These are phyloP conservation scores for Neurospora intermedia DNA, from an alignment of 495 filamentous ascomycete species.

Conservation along the genomic window DNA sequence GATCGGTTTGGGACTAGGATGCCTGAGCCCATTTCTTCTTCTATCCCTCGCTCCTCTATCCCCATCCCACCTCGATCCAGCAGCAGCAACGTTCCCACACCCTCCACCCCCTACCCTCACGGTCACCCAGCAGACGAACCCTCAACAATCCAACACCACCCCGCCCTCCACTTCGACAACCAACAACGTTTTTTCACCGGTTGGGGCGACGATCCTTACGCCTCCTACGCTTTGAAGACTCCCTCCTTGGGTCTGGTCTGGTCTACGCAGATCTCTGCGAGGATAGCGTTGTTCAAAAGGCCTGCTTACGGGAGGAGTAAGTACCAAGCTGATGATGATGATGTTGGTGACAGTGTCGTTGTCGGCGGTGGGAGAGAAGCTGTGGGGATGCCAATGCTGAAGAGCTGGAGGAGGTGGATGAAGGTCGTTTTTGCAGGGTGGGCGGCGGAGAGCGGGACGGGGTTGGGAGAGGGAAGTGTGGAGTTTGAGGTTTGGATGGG, in stretches of 20 bases:
- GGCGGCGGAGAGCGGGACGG: constrained; percentile 36
- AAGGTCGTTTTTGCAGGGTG: constrained; percentile 75
- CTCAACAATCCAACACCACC: constrained; percentile 21
- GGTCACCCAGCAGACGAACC: constrained; percentile 11
- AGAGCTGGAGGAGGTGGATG: constrained; percentile 52
- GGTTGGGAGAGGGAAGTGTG: constrained; percentile 32
- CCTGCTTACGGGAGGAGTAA: constrained; percentile 28
- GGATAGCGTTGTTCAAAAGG: constrained; percentile 68
- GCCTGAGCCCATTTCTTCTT: constrained; percentile 7
- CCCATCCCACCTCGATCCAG: background rate
- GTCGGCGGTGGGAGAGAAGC: no score
- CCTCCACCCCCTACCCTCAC: constrained; percentile 32
- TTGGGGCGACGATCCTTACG: constrained; percentile 59
- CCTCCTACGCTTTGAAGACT: constrained; percentile 52
- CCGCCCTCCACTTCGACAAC: constrained; percentile 61
- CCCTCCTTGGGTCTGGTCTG: constrained; percentile 81
- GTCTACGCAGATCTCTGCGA: constrained; percentile 74
- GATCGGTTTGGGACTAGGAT: constrained; percentile 54
- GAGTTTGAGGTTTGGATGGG: constrained; percentile 48
- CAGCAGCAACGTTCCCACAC: background rate
- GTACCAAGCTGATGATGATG: constrained; percentile 7
- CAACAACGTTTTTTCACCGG: constrained; percentile 92
- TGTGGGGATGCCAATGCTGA: constrained; percentile 15
- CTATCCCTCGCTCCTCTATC: constrained; percentile 4
- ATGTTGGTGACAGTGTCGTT: no score